phyloP scores from a whole-genome alignment of 768 basidiomycete species.

The Tricholoma sp. region DNA sequence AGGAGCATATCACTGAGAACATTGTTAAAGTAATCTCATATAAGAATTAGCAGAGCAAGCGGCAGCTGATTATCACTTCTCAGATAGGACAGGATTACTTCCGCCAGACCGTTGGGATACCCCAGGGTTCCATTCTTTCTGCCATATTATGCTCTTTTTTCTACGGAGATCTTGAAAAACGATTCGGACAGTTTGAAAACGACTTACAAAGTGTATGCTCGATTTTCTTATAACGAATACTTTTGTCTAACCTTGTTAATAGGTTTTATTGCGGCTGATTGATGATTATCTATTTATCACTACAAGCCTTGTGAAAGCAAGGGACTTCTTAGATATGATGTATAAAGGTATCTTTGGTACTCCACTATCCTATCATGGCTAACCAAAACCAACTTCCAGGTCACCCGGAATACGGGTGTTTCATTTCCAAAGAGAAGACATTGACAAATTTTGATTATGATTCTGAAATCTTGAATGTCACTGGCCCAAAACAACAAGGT shows the following conservation, averaged over 20 bases:
- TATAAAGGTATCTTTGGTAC: constrained; percentile 42
- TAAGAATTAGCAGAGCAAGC: not conserved
- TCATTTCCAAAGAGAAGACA: constrained; percentile 85
- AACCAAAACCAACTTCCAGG: constrained; percentile 35
- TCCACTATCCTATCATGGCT: not conserved
- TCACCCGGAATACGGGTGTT: constrained; percentile 93
- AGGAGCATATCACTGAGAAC: constrained; percentile 89
- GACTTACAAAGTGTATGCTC: constrained; percentile 59
- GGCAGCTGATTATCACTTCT: not conserved
- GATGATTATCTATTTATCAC: constrained; percentile 95
- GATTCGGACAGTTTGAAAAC: constrained; percentile 45
- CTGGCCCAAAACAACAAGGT: constrained; percentile 41
- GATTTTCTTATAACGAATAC: not conserved
- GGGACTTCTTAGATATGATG: constrained; percentile 73
- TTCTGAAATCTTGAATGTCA: constrained; percentile 47
- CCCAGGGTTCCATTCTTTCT: constrained; percentile 96
- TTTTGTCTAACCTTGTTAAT: not conserved
- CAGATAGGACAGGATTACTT: constrained; percentile 82
- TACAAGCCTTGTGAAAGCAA: constrained; percentile 54
- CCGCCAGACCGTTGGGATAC: constrained; percentile 90
- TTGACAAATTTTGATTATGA: constrained; percentile 78
- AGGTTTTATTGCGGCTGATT: constrained; percentile 82
- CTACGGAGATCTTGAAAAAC: constrained; percentile 85
- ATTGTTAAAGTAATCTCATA: constrained; percentile 70
- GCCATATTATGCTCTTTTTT: constrained; percentile 91